Evolutionary conservation across 495 filamentous ascomycete genomes (phyloP), one percentile per base, ranked within the genome.

Genomic region (Glonium stellatum): DNA sequence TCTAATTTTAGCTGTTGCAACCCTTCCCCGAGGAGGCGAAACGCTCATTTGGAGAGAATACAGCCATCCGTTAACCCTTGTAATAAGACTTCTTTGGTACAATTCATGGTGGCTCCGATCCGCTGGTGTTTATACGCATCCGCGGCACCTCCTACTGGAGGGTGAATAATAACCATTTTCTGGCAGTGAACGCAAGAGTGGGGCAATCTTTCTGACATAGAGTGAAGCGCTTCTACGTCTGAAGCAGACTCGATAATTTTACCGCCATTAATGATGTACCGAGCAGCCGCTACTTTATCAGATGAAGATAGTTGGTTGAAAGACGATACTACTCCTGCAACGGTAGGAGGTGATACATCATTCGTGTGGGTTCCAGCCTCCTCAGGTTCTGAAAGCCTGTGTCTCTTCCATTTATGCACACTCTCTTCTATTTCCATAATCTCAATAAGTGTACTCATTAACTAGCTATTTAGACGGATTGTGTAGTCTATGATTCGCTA

Each of bases 171-270:
- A 13, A 51, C 23, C 18, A 51, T 23, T 51, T 23, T 22, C 12
- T 51, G 48, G 21, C 19, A 51, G 18, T 51, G 48, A 31, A 23
- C 31, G 23, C 48, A 51, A 51, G 48, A 22, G 25, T 51, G 48
- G 25, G 15, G 18, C 13, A 8, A 15, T 4, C 23, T 22, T 25
- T 31, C 25, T 9, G 21, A 6, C 13, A 31, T 15, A 4, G 48
- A 31, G 25, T 23, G 25, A 51, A 22, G 15, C 6, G 25, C 5
- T 51, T 10, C 8, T 27, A 1, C 10, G 25, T 51, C 48, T 51
- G 48, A 31, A 8, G 21, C 48, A 22, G 10, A 4, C 15, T 12
- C 6, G 11, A 15, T 23, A 9, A 21, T 18, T 25, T 31, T 25
- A 8, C 13, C 25, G 19, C 48, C 23, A 25, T 31, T 9, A 27